Conservation (phyloP, 805 yeast species). For the Metschnikowia kofuensis region DNA sequence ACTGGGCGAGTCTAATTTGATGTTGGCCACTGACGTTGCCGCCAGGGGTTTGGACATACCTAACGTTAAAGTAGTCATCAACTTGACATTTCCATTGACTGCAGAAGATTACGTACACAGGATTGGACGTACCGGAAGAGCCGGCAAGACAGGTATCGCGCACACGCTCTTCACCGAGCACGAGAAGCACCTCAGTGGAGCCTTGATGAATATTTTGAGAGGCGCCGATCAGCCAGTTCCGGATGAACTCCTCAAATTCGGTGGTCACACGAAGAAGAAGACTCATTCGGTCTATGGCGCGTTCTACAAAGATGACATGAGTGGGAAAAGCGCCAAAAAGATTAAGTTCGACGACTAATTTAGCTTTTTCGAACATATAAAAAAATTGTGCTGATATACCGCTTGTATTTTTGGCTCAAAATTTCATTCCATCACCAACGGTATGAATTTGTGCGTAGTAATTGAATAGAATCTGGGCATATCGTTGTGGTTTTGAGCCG, state of each 20-base stretch:
- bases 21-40: slow-evolving; percentile 97
- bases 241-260: slow-evolving; percentile 88
- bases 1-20: slow-evolving; percentile 65
- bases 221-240: slow-evolving; percentile 97
- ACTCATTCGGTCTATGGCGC: slow-evolving; percentile 98
- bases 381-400: too few species aligned
- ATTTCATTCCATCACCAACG: background rate
- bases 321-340: slow-evolving; percentile 81
- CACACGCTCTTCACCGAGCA: slow-evolving; percentile 95
- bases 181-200: slow-evolving; percentile 95
- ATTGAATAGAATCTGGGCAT: too few species aligned
- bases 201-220: slow-evolving; percentile 83
- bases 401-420: too few species aligned
- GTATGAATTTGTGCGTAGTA: background rate
- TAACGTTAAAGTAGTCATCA: slow-evolving; percentile 91
- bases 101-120: slow-evolving; percentile 97
- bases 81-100: slow-evolving; percentile 92
- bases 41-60: slow-evolving; percentile 98
- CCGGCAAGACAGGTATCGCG: slow-evolving; percentile 92
- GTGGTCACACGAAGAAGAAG: slow-evolving; percentile 97
- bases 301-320: slow-evolving; percentile 88
- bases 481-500: too few species aligned
- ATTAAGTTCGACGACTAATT: slow-evolving; percentile 62
- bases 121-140: slow-evolving; percentile 98
- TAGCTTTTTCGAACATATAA: background rate